phyloP scores from a whole-genome alignment of 345 rosid species.

The Sisymbrium altissimum region DNA sequence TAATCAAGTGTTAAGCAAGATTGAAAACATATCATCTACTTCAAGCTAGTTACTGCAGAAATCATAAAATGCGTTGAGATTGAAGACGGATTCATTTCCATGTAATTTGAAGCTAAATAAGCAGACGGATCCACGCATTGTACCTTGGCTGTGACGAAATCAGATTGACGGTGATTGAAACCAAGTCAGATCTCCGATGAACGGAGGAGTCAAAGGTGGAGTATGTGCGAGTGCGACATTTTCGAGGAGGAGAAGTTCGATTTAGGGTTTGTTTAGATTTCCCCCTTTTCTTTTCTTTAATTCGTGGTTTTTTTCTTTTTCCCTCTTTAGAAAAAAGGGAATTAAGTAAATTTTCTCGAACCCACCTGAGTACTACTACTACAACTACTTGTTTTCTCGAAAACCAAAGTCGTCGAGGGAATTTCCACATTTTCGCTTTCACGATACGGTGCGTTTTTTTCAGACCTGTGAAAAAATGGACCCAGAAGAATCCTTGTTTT shows the following conservation, averaged over 20 bases:
- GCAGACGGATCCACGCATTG: too few species aligned
- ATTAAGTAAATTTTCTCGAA: background rate
- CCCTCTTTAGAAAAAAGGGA: background rate
- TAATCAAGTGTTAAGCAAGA: too few species aligned
- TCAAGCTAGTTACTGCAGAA: background rate
- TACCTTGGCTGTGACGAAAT: background rate
- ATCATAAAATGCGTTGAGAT: background rate
- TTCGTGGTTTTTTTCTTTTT: background rate
- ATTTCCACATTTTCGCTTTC: constrained; percentile 10
- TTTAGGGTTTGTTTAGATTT: constrained; percentile 29
- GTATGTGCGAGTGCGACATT: constrained; percentile 3
- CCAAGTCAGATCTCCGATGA: constrained; percentile 16
- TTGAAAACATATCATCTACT: background rate
- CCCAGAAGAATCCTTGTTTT: constrained; percentile 5
- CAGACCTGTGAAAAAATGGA: background rate
- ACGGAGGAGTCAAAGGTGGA: constrained; percentile 8
- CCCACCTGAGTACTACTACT: background rate
- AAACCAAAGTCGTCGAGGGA: constrained; percentile 26
- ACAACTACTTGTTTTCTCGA: constrained; percentile 6
- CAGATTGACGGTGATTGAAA: background rate
- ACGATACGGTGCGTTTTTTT: constrained; percentile 33
- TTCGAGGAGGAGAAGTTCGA: background rate
- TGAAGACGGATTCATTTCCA: background rate
- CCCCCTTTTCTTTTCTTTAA: background rate
- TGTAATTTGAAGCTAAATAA: too few species aligned